Conservation (phyloP, 2,329 filamentous ascomycete species). For the Talaromyces rugulosus region DNA sequence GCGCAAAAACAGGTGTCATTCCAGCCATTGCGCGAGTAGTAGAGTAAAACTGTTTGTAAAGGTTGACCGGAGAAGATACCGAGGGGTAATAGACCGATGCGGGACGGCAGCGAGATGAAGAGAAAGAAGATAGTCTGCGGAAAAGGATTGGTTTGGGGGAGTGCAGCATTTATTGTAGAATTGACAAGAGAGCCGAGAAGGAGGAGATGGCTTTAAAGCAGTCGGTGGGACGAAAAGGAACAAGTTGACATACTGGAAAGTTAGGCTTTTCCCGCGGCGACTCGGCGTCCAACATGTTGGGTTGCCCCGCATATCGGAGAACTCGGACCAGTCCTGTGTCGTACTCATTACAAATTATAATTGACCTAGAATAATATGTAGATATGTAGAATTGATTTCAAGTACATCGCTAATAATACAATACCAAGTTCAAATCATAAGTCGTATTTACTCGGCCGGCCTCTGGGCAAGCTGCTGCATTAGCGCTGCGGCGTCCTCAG, state of each 20-base stretch:
- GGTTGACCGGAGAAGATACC: not conserved
- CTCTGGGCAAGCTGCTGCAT: slow-evolving; percentile 54
- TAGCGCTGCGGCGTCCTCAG: slow-evolving; percentile 74
- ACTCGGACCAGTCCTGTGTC: slow-evolving; percentile 1
- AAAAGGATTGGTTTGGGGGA: not conserved
- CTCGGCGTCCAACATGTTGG: too few species aligned
- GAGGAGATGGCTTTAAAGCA: not conserved
- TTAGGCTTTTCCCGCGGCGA: not conserved
- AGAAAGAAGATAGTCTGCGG: not conserved
- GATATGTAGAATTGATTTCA: not conserved
- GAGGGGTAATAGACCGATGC: not conserved
- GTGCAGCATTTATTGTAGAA: not conserved
- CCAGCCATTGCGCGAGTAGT: slow-evolving; percentile 28
- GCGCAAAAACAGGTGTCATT: slow-evolving; percentile 36
- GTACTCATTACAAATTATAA: slow-evolving; percentile 3
- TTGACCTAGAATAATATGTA: not conserved
- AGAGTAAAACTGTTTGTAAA: not conserved
- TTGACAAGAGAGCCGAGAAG: not conserved
- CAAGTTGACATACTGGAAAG: not conserved
- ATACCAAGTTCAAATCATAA: not conserved
- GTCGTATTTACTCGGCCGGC: not conserved
- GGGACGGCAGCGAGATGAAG: not conserved
- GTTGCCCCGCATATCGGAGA: slow-evolving; percentile 1
- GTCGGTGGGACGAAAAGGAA: not conserved
- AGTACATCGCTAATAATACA: not conserved